Evolutionary conservation across 805 yeast genomes (phyloP).

Genomic region (Jamesozyma rosinii): DNA sequence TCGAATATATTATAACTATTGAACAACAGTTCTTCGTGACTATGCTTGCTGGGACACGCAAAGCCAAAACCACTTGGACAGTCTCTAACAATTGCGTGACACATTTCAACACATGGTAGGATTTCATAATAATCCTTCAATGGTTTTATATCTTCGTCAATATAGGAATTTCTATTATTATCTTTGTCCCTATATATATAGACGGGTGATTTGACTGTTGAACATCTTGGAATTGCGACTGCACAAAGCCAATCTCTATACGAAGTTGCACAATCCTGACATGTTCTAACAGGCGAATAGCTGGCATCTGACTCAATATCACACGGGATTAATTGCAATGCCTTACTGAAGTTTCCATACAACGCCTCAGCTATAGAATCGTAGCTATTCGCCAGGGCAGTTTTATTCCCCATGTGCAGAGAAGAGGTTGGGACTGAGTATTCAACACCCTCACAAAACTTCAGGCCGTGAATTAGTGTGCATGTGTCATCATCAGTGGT

Average conservation of each 20-base stretch:
- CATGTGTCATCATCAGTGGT: conserved; percentile 52
- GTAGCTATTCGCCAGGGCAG: conserved; percentile 40
- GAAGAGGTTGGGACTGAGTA: conserved; percentile 68
- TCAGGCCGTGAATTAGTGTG: conserved; percentile 60
- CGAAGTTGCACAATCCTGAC: conserved; percentile 60
- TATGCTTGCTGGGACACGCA: conserved; percentile 49
- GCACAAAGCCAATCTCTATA: conserved; percentile 87
- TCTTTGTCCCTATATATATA: conserved; percentile 40
- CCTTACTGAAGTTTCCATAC: conserved; percentile 61
- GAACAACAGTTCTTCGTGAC: conserved; percentile 12
- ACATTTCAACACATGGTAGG: conserved; percentile 75
- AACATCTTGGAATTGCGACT: conserved; percentile 79
- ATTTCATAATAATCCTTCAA: conserved; percentile 60
- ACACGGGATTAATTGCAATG: conserved; percentile 70
- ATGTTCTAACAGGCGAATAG: conserved; percentile 66
- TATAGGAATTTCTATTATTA: conserved; percentile 50
- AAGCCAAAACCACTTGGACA: conserved; percentile 77
- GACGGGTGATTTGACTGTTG: conserved; percentile 39
- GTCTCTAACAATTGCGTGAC: conserved; percentile 67
- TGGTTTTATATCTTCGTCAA: conserved; percentile 49
- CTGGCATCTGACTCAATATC: conserved; percentile 54
- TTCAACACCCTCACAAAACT: conserved; percentile 73
- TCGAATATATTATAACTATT: conserved; percentile 27
- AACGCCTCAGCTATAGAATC: conserved; percentile 51
- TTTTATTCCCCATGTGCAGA: conserved; percentile 27